Evolutionary conservation across 163 green algal genomes (phyloP).

Genomic region (Chlamydomonas reinhardtii): DNA sequence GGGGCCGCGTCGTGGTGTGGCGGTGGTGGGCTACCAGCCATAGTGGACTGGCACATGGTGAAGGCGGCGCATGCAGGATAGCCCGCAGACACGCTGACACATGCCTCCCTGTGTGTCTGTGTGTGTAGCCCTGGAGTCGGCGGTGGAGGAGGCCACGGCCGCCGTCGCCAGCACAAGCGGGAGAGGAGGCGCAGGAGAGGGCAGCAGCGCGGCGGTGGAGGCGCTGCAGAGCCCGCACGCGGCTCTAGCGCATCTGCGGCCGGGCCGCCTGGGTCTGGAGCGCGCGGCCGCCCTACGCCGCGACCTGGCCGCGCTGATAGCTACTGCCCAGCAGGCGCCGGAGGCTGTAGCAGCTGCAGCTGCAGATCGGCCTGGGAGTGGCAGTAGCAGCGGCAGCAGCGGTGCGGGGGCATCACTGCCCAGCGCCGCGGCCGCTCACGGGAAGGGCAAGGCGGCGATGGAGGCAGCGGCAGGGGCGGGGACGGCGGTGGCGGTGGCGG

Average conservation of each 20-base stretch:
- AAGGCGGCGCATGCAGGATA: too few species aligned
- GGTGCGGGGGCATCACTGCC: neutral
- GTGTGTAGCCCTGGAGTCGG: constrained; percentile 23
- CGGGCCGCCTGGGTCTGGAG: constrained; percentile 25
- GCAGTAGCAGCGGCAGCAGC: neutral
- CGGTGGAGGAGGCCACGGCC: neutral
- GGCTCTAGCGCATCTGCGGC: constrained; percentile 13
- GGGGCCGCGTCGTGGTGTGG: too few species aligned
- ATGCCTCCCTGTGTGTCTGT: too few species aligned
- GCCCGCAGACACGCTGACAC: too few species aligned
- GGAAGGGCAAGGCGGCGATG: neutral
- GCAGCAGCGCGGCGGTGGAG: neutral
- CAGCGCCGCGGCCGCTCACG: neutral
- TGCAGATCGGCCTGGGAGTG: neutral
- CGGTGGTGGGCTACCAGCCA: too few species aligned
- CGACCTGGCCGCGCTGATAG: constrained; percentile 15
- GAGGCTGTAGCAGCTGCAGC: neutral
- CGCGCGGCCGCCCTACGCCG: neutral
- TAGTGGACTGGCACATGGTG: too few species aligned
- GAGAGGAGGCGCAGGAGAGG: neutral
- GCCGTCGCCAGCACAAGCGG: neutral
- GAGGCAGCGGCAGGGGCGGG: neutral
- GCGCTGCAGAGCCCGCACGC: neutral
- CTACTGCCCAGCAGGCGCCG: neutral
- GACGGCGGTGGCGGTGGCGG: neutral